Base-by-base conservation (phyloP, 768 basidiomycete genomes). In the Boletellus sp. region DNA sequence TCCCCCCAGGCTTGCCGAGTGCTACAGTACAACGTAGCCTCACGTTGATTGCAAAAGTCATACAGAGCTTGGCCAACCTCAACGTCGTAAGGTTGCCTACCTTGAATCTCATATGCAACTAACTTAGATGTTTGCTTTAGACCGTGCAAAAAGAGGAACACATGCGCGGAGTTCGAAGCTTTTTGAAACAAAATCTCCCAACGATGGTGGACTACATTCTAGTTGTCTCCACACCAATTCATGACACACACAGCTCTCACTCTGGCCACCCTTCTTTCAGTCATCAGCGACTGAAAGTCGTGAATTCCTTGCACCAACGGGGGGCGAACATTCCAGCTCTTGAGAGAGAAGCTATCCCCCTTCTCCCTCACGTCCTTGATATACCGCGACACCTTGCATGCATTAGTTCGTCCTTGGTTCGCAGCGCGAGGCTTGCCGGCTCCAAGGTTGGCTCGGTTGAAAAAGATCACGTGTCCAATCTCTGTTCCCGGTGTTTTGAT, bases 1-100 rank as follows among this genome's bases (percentile, higher is more conserved):
- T 49, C 32, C 11, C 28, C 28, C 4, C 50, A 92, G 87, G 86
- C 39, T 74, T 89, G 50, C 85, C 89, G 4, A 76, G 76, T 47
- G 62, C 73, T 17, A 71, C 81, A 9, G 81, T 91, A 10, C 84
- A 89, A 61, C 81, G 91, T 32, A 92, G 85, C 63, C 74, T 94
- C 43, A 94, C 87, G 0, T 65, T 90, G 56, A 83, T 94, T 46
- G 91, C 90, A 7, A 93, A 91, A 67, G 87, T 87, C n/a, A 78
- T 94, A 17, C 90, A 92, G 67, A 93, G 87, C 56, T 72, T 94
- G 35, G 92, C 92, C 6, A 94, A 94, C 66, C 71, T 94, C 47
- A 91, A 89, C 55, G 66, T 78, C 8, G 88, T 86, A 63, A 57
- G 84, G 70, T 15, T 20, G 20, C 32, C 24, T 40, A 26, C 19